Conservation (phyloP, 495 filamentous ascomycete genomes). For the Neurospora cerealis region DNA sequence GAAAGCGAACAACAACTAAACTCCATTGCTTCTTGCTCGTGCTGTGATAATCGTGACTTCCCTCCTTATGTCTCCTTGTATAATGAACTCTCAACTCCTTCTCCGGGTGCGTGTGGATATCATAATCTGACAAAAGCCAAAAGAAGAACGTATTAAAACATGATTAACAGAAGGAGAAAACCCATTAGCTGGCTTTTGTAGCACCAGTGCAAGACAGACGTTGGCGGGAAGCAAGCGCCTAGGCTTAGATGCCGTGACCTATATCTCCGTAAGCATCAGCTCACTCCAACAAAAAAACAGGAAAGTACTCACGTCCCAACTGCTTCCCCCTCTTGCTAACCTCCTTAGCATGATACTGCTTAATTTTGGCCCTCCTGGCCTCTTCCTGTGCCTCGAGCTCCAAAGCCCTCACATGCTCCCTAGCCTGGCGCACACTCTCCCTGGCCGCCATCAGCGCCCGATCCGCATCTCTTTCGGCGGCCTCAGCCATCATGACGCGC, state of each 20-base stretch:
- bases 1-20: not conserved
- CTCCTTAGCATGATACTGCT: constrained; percentile 51
- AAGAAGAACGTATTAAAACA: not conserved
- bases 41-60: not conserved
- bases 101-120: not conserved
- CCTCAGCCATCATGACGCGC: constrained; percentile 47
- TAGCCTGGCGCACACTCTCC: constrained; percentile 47
- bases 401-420: constrained; percentile 50
- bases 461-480: constrained; percentile 53
- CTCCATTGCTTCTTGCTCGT: not conserved
- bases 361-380: constrained; percentile 49
- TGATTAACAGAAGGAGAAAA: not conserved
- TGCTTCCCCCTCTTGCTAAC: constrained; percentile 57
- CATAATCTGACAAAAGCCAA: not conserved
- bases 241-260: not conserved
- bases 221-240: not conserved
- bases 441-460: constrained; percentile 46
- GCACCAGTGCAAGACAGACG: not conserved
- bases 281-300: no score
- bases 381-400: constrained; percentile 57
- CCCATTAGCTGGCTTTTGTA: not conserved
- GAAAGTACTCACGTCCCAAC: constrained; percentile 54
- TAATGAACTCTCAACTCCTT: not conserved
- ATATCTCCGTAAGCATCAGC: no score
- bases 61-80: not conserved